phyloP scores from a whole-genome alignment of 1,284 basidiomycete genomes.

The Agaricales sp. region DNA sequence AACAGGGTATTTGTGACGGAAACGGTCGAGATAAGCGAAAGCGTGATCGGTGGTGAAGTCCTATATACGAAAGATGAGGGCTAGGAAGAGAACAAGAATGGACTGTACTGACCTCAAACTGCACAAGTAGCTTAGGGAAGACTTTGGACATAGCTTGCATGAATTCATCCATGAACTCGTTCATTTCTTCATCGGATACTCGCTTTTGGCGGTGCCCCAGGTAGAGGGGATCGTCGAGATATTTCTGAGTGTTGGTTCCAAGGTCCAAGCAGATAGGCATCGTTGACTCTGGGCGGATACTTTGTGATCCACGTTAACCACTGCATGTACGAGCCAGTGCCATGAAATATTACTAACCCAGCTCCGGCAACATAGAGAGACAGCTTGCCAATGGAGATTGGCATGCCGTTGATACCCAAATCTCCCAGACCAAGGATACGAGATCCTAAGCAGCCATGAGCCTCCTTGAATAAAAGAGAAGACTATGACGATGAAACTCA shows the following conservation, averaged over 20 bases:
- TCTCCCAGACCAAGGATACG: conserved; percentile 92
- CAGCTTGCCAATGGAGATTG: conserved; percentile 89
- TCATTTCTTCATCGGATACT: conserved; percentile 53
- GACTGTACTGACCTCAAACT: conserved; percentile 61
- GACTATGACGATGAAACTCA: conserved; percentile 12
- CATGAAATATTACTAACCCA: conserved; percentile 34
- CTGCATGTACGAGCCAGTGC: not conserved
- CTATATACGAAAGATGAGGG: conserved; percentile 24
- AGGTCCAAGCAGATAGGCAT: conserved; percentile 83
- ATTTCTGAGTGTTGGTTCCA: conserved; percentile 80
- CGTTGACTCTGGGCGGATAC: conserved; percentile 77
- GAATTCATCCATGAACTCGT: conserved; percentile 88
- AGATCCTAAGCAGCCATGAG: conserved; percentile 37
- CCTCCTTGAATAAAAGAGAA: not conserved
- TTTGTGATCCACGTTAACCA: conserved; percentile 18
- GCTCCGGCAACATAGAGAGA: conserved; percentile 88
- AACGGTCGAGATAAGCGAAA: conserved; percentile 72
- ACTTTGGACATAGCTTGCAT: conserved; percentile 69
- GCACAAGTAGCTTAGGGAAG: conserved; percentile 81
- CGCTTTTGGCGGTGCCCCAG: conserved; percentile 75
- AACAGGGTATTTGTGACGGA: conserved; percentile 64
- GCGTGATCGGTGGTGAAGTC: conserved; percentile 86
- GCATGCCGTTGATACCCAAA: conserved; percentile 82
- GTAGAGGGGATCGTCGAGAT: conserved; percentile 85
- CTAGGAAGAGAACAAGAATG: conserved; percentile 12